Percentiles rank a stretch among this genome's conserved stretches.
Conservation (phyloP, 1,284 basidiomycete genomes). For the Cryptococcus sp. region DNA sequence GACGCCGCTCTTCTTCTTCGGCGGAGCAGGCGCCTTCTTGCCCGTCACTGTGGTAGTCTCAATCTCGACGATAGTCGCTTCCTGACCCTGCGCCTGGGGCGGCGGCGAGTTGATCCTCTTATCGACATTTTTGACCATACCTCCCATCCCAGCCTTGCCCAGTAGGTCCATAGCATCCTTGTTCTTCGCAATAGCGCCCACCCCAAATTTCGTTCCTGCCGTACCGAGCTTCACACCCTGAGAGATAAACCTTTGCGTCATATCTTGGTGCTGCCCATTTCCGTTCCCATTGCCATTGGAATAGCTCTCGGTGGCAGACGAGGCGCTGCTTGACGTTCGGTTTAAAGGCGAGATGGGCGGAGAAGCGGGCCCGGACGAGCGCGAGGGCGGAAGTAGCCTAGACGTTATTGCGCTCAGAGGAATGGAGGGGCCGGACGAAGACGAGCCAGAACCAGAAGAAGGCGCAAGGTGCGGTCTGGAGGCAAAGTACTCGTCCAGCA, state of each 20-base stretch:
- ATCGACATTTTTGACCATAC: slow-evolving; percentile 30
- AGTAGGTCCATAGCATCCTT: slow-evolving; percentile 34
- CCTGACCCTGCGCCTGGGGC: slow-evolving; percentile 1
- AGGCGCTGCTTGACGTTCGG: background rate
- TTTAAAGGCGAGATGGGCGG: background rate
- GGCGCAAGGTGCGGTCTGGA: slow-evolving; percentile 41
- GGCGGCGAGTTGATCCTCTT: slow-evolving; percentile 16
- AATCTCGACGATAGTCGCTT: slow-evolving; percentile 7
- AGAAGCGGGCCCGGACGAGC: slow-evolving; percentile 4
- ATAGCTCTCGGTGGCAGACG: background rate
- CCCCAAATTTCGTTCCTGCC: slow-evolving; percentile 23
- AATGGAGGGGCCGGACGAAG: background rate
- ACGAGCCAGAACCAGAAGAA: background rate
- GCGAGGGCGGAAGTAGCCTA: background rate
- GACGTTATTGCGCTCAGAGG: background rate
- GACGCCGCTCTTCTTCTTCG: slow-evolving; percentile 30
- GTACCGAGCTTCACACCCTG: slow-evolving; percentile 31
- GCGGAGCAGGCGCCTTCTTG: slow-evolving; percentile 17
- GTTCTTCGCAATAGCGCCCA: slow-evolving; percentile 30
- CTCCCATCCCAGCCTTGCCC: slow-evolving; percentile 30
- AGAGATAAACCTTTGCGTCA: slow-evolving; percentile 32
- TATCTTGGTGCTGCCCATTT: slow-evolving; percentile 22
- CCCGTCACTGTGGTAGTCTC: slow-evolving; percentile 3
- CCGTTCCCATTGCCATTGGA: background rate
- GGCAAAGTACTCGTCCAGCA: slow-evolving; percentile 51